Percentiles rank a stretch among this genome's conserved stretches.
Evolutionary conservation across 2,329 filamentous ascomycete species (phyloP).

Genomic region (Fusarium sp.): DNA sequence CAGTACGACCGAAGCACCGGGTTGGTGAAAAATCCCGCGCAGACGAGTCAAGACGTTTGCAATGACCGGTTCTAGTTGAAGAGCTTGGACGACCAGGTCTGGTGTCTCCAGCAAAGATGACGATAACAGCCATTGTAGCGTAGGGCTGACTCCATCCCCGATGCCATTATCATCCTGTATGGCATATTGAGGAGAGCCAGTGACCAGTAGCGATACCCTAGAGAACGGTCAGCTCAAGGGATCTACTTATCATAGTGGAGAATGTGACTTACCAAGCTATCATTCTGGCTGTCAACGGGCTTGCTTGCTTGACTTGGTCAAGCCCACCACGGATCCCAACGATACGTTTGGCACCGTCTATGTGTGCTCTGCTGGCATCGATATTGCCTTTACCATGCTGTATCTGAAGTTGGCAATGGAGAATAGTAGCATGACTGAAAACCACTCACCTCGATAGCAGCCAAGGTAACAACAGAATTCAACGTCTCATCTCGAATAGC

Average conservation of each 20-base stretch:
- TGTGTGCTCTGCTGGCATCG: conserved; percentile 58
- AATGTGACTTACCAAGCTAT: conserved; percentile 58
- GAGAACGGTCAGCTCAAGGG: background rate
- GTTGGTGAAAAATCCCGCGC: conserved; percentile 55
- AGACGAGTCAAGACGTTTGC: conserved; percentile 57
- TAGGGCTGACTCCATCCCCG: conserved; percentile 62
- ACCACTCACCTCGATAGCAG: conserved; percentile 64
- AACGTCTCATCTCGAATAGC: conserved; percentile 66
- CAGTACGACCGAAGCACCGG: conserved; percentile 46
- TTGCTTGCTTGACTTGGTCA: conserved; percentile 58
- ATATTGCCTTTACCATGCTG: conserved; percentile 66
- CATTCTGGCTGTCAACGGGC: conserved; percentile 66
- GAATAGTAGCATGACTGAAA: fast-evolving
- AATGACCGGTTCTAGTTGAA: conserved; percentile 51
- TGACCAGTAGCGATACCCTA: conserved; percentile 69
- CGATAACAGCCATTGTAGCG: conserved; percentile 59
- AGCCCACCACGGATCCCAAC: conserved; percentile 64
- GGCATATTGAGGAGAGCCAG: conserved; percentile 62
- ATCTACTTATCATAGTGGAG: fast-evolving
- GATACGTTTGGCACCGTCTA: conserved; percentile 61
- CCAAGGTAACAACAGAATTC: conserved; percentile 67
- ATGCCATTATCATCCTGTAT: conserved; percentile 61
- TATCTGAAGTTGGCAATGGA: background rate
- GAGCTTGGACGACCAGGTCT: conserved; percentile 19
- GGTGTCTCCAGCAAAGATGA: conserved; percentile 11